Base-by-base conservation (phyloP, 805 yeast species). In the Ogataea glucozyma region DNA sequence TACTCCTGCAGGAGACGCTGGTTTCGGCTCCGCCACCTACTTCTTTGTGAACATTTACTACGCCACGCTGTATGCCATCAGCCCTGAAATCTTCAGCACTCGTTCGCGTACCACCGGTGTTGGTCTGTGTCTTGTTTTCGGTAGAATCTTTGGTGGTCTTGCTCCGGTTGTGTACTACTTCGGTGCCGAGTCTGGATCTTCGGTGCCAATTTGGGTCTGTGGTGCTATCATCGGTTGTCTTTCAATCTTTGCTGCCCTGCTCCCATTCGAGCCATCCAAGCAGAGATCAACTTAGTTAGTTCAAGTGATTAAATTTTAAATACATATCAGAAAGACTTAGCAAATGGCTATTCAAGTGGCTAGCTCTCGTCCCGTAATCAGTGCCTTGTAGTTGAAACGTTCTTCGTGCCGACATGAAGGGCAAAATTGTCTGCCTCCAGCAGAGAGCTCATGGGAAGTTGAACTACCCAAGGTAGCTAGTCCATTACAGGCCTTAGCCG, bases 51-150 rank as follows among this genome's bases (percentile, higher is more conserved):
- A 71, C 58, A 66, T 78, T 43, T 76, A 76, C 55, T 80, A 77
- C 56, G 83, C 81, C 4, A 74, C 76, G 17, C 61, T 81, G 16
- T 81, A 79, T 53, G 86, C 85, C 4, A 80, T 78, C 55, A 79
- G 85, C 3, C 87, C 86, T 0, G 85, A 81, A 55, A 75, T 78
- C 18, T 71, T 81, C 59, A 81, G 81, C 29, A 63, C 77, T 0
- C 60, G 66, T 39, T 69, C 71, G 14, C 62, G 78, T 58, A 81
- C 81, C 12, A 80, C 86, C 1, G 86, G 83, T 34, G 74, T 75
- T 31, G 83, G 84, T 3, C 51, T 81, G 13, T 76, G 81, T 7
- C 70, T 83, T n/a, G 77, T 78, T 6, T 67, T 69, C 24, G 73
- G 73, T 48, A 64, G 85, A 61, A 52, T 76, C 20, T 62, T 75